Evolutionary conservation across 495 filamentous ascomycete species (phyloP).

Genomic region (Neurospora sp.): DNA sequence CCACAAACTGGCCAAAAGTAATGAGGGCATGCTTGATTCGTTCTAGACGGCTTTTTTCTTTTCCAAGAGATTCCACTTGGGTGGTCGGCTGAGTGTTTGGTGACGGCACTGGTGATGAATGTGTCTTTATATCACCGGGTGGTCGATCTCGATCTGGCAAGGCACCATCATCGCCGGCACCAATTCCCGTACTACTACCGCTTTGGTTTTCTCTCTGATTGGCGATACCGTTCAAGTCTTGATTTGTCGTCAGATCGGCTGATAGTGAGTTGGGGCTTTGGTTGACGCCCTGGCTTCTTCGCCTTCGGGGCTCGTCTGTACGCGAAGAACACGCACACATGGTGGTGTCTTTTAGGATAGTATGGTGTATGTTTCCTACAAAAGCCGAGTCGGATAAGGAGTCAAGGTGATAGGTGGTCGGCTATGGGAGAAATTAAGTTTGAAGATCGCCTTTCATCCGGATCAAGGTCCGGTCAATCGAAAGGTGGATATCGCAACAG

Average conservation of each 20-base stretch:
- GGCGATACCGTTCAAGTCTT: constrained; percentile 48
- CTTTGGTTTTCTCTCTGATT: constrained; percentile 31
- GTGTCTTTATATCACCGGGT: too few relatives aligned
- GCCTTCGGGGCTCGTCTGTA: constrained; percentile 39
- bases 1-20: constrained; percentile 69
- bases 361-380: background rate
- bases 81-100: background rate
- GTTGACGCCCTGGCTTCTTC: constrained; percentile 41
- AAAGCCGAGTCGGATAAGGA: background rate
- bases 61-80: too few relatives aligned
- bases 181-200: background rate
- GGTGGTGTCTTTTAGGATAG: constrained; percentile 30
- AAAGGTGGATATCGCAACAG: background rate
- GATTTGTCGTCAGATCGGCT: constrained; percentile 46
- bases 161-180: background rate
- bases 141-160: background rate
- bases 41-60: constrained; percentile 2
- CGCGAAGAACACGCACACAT: constrained; percentile 44
- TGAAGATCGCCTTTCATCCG: background rate
- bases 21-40: constrained; percentile 30
- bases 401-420: background rate
- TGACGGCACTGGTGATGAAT: too few relatives aligned
- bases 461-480: background rate
- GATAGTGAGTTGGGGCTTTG: constrained; percentile 46
- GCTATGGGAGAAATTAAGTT: background rate